Conservation (phyloP, 306 rosid species). For the Glycine soja region DNA sequence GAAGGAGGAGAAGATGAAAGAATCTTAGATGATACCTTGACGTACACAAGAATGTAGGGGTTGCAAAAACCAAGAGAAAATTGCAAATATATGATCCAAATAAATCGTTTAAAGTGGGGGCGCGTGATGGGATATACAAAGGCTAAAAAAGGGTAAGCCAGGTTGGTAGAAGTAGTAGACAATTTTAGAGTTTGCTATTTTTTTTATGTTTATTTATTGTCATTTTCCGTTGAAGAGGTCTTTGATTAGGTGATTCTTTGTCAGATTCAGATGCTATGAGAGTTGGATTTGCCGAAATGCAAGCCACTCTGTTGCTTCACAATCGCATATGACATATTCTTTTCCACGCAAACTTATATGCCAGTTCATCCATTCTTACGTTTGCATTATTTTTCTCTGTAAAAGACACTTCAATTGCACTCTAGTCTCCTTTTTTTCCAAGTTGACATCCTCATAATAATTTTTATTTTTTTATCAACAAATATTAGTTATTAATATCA, state of each 20-base stretch:
- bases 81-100: constrained; percentile 49
- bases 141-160: constrained; percentile 43
- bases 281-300: constrained; percentile 51
- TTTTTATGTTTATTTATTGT: constrained; percentile 23
- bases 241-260: constrained; percentile 26
- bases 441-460: neutral
- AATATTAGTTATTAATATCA: too few species aligned
- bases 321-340: neutral
- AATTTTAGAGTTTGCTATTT: constrained; percentile 50
- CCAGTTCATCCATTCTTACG: constrained; percentile 18
- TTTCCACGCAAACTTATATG: neutral
- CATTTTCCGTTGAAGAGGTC: constrained; percentile 52
- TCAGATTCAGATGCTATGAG: constrained; percentile 26
- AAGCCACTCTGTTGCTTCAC: constrained; percentile 58
- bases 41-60: constrained; percentile 50
- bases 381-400: too few species aligned
- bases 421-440: neutral
- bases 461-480: too few species aligned
- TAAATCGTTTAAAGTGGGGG: constrained; percentile 44
- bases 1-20: constrained; percentile 9
- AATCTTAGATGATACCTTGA: constrained; percentile 49
- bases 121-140: neutral
- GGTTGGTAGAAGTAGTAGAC: constrained; percentile 51
- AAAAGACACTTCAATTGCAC: neutral
- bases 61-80: constrained; percentile 40